These are phyloP conservation scores for Glycyrrhiza uralensis DNA, from an alignment of 306 rosid genomes.

Conservation along the genomic window DNA sequence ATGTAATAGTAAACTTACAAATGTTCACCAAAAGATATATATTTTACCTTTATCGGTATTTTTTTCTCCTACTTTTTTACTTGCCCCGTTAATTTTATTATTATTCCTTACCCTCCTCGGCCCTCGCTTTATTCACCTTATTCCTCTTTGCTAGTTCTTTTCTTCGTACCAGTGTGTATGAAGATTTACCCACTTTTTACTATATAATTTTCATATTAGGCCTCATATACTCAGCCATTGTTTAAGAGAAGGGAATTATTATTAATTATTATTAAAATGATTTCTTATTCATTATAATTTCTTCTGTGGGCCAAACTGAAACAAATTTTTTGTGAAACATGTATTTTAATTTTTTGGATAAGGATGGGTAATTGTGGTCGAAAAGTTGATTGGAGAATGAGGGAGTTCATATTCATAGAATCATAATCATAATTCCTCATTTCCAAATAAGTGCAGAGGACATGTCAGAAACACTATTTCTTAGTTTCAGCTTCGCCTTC, in stretches of 20 bases:
- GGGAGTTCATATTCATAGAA: too few relatives aligned
- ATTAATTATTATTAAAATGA: not conserved
- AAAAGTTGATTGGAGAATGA: too few relatives aligned
- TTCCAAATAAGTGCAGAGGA: too few relatives aligned
- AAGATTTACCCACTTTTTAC: not conserved
- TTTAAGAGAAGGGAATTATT: too few relatives aligned
- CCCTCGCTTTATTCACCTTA: not conserved
- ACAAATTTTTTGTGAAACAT: not conserved
- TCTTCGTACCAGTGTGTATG: not conserved
- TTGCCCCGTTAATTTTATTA: not conserved
- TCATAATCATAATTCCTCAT: too few relatives aligned
- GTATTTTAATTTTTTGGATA: too few relatives aligned
- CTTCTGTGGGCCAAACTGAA: not conserved
- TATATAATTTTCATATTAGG: not conserved
- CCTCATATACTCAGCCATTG: not conserved
- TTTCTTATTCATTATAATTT: not conserved
- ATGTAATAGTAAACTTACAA: too few relatives aligned
- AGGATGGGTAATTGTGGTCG: too few relatives aligned
- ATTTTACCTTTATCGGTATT: not conserved
- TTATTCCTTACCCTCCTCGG: too few relatives aligned
- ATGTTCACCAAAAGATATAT: too few relatives aligned
- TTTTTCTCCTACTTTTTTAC: not conserved
- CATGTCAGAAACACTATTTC: too few relatives aligned
- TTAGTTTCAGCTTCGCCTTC: too few relatives aligned
- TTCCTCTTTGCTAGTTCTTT: not conserved